Evolutionary conservation across 164 flowering plant genomes (phyloP).

Genomic region (Liquidambar formosana): DNA sequence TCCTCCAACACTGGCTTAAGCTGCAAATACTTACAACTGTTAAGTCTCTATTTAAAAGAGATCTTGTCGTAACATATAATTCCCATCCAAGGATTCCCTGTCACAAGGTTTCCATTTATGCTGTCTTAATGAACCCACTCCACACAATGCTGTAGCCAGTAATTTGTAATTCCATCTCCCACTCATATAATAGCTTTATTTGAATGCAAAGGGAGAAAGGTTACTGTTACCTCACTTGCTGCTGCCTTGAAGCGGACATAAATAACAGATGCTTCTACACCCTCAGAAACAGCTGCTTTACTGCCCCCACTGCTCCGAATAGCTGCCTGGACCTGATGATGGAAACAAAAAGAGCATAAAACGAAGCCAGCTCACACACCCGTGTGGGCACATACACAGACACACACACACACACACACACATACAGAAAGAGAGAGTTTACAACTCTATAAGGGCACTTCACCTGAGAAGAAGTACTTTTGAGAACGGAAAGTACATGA

Average conservation of each 20-base stretch:
- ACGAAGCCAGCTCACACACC: neutral
- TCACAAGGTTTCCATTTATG: neutral
- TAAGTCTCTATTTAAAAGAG: neutral
- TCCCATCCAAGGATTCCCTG: neutral
- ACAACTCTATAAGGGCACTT: neutral
- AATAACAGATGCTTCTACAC: slow-evolving; percentile 89
- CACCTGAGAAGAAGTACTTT: slow-evolving; percentile 89
- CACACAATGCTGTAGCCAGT: too few relatives aligned
- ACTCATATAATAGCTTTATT: neutral
- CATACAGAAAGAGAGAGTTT: neutral
- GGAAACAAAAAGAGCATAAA: slow-evolving; percentile 13
- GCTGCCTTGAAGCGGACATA: slow-evolving; percentile 98
- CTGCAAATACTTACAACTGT: slow-evolving; percentile 41
- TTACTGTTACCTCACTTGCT: slow-evolving; percentile 74
- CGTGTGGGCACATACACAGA: too few relatives aligned
- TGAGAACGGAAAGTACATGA: slow-evolving; percentile 84
- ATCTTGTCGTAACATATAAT: neutral
- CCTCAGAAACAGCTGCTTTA: slow-evolving; percentile 73
- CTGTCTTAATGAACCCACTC: too few relatives aligned
- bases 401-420: neutral
- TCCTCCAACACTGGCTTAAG: slow-evolving; percentile 86
- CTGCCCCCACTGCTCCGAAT: slow-evolving; percentile 57
- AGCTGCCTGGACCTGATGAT: slow-evolving; percentile 72
- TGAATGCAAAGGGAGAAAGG: neutral
- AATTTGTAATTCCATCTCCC: too few relatives aligned